Evolutionary conservation across 2,329 filamentous ascomycete genomes (phyloP).

Genomic region (Aspergillus fructus): DNA sequence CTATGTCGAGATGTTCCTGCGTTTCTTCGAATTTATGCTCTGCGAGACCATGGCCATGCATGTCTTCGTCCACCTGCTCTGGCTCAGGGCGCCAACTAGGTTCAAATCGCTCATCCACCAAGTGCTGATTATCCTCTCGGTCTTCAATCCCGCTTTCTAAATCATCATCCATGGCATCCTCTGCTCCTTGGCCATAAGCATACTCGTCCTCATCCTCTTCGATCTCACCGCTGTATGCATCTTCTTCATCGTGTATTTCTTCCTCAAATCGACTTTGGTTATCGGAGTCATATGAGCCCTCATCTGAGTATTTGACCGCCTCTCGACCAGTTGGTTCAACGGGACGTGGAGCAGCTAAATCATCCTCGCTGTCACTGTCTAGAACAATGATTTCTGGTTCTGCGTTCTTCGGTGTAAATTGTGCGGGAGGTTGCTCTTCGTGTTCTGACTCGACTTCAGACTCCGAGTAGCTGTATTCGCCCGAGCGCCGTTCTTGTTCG

Average conservation of each 20-base stretch:
- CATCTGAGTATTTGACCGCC: slow-evolving; percentile 2
- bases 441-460: slow-evolving; percentile 20
- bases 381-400: slow-evolving; percentile 41
- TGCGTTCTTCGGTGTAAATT: slow-evolving; percentile 11
- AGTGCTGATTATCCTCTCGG: background rate
- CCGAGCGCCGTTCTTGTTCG: slow-evolving; percentile 16
- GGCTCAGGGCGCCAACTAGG: background rate
- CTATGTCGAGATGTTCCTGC: background rate
- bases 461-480: slow-evolving; percentile 20
- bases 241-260: background rate
- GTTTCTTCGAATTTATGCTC: background rate
- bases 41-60: background rate
- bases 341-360: slow-evolving; percentile 18
- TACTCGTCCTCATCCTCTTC: slow-evolving; percentile 1
- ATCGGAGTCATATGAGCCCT: slow-evolving; percentile 3
- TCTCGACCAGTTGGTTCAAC: background rate
- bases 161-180: background rate
- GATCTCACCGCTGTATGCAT: background rate
- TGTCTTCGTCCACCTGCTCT: background rate
- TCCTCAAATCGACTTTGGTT: background rate
- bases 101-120: background rate
- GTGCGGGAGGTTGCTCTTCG: slow-evolving; percentile 2
- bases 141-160: background rate
- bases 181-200: background rate
- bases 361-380: slow-evolving; percentile 45